Base-by-base conservation (phyloP, 148 eudicot species). In the Rhododendron kiyosumense region DNA sequence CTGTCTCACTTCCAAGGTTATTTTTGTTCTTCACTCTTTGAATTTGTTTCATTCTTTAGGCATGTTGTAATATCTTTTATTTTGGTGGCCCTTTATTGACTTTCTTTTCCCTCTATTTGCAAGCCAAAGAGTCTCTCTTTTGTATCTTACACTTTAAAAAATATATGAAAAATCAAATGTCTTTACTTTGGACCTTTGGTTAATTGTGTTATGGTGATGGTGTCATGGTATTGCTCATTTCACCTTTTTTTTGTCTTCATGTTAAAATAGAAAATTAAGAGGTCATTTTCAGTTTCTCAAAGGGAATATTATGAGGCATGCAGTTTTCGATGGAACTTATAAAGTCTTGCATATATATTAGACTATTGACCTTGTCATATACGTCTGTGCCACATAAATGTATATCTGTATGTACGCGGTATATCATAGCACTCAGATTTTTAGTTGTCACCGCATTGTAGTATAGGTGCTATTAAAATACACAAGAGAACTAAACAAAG, bases 1-100 rank as follows among this genome's bases (percentile, higher is more conserved):
- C 87, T 97, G 99, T 86, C 94, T 97, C 34, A 96, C 98, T 75
- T 97, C 99, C 85, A 97, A 97, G 98, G 98, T 95, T 88, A 48
- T 28, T 38, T 38, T 20, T 71, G 76, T 69, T 69, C 41, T 71
- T 32, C 76, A 71, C 41, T 34, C 41, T 71, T 71, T 14, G 8
- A 41, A 41, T 30, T 13, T 76, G 45, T 78, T 73, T 71, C 76
- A 20, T 71, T 71, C 20, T 32, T 30, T 71, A 71, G 20, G 22
- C 20, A 71, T 71, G 20, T 32, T 30, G 0, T 71, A 30, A 30
- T 71, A 71, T 71, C 76, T 71, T 30, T 30, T 5, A 32, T 71
- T 71, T 71, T 9, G 76, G 18, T 71, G 20, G 36, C 76, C 76
- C 34, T 30, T 32, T 71, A 15, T 30, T 71, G 20, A 71, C 76